Percentiles rank a stretch among this genome's conserved stretches.
phyloP scores from a whole-genome alignment of 352 stramenopile genomes.

The Globisporangium middletonii region DNA sequence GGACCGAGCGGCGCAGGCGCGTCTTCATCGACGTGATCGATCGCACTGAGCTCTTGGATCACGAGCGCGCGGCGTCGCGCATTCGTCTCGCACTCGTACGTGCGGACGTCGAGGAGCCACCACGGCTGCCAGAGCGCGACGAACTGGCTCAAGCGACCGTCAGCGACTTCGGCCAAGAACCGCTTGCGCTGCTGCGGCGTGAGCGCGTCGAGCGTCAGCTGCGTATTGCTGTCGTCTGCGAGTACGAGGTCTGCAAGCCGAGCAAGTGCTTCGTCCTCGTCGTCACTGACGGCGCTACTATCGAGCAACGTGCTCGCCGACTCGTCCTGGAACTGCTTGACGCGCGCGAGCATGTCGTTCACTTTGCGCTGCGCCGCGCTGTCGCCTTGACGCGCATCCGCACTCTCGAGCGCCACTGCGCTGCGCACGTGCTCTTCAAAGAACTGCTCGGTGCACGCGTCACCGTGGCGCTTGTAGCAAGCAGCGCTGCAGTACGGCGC shows the following conservation, averaged over 20 bases:
- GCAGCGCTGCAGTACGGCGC: slow-evolving; percentile 68
- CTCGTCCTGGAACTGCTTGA: slow-evolving; percentile 55
- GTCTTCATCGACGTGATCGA: slow-evolving; percentile 4
- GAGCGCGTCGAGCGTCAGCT: slow-evolving; percentile 59
- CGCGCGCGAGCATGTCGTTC: slow-evolving; percentile 40
- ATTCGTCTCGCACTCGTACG: slow-evolving; percentile 52
- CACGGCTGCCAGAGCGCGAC: slow-evolving; percentile 66
- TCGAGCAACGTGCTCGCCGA: background rate
- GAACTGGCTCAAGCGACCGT: slow-evolving; percentile 57
- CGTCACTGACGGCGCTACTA: background rate
- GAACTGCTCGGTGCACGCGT: slow-evolving; percentile 72
- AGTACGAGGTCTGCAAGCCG: slow-evolving; percentile 37
- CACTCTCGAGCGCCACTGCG: slow-evolving; percentile 36
- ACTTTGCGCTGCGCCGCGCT: slow-evolving; percentile 27
- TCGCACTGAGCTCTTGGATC: slow-evolving; percentile 30
- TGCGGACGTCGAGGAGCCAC: slow-evolving; percentile 41
- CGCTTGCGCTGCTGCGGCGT: slow-evolving; percentile 44
- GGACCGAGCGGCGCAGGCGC: slow-evolving; percentile 7
- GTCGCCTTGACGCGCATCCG: slow-evolving; percentile 15
- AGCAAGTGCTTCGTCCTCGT: slow-evolving; percentile 18
- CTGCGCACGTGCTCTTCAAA: slow-evolving; percentile 61
- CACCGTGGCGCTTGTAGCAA: slow-evolving; percentile 72
- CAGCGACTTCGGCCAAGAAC: slow-evolving; percentile 61
- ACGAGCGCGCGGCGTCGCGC: slow-evolving; percentile 34
- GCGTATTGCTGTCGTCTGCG: slow-evolving; percentile 33